Conservation (phyloP, 495 filamentous ascomycete genomes). For the Aeminium ludgeri region DNA sequence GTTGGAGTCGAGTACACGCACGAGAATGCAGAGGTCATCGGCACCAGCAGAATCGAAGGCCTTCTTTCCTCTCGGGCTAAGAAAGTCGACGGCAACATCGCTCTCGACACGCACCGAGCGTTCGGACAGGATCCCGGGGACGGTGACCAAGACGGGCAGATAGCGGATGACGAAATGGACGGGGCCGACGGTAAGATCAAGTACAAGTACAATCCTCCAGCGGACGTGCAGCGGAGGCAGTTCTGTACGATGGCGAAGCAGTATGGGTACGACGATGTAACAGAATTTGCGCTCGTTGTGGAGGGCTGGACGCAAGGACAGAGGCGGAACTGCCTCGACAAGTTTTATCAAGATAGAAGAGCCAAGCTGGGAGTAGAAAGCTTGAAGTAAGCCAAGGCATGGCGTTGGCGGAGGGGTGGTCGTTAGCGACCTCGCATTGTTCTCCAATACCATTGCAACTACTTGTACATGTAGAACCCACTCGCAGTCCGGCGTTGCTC, state of each 20-base stretch:
- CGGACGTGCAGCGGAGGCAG: slow-evolving; percentile 59
- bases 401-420: too few species aligned
- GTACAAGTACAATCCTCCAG: slow-evolving; percentile 60
- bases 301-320: slow-evolving; percentile 86
- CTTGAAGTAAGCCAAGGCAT: background rate
- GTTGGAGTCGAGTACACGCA: slow-evolving; percentile 93
- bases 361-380: background rate
- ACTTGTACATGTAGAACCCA: too few species aligned
- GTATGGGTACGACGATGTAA: slow-evolving; percentile 59
- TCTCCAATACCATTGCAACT: too few species aligned
- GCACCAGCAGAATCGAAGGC: slow-evolving; percentile 70
- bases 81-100: slow-evolving; percentile 37
- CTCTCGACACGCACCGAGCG: slow-evolving; percentile 27
- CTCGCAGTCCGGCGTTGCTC: too few species aligned
- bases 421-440: too few species aligned
- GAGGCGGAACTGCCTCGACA: slow-evolving; percentile 59
- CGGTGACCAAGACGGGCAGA: slow-evolving; percentile 1
- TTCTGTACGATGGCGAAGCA: slow-evolving; percentile 77
- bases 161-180: slow-evolving; percentile 9
- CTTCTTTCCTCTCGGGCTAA: slow-evolving; percentile 59
- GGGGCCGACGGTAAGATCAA: slow-evolving; percentile 25
- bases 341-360: slow-evolving; percentile 53
- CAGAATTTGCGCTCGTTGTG: slow-evolving; percentile 83
- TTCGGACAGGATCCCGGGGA: slow-evolving; percentile 22
- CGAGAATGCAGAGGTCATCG: slow-evolving; percentile 90